These are phyloP conservation scores for Apostasia shenzhenica DNA, from an alignment of 106 monocot species.

Conservation along the genomic window DNA sequence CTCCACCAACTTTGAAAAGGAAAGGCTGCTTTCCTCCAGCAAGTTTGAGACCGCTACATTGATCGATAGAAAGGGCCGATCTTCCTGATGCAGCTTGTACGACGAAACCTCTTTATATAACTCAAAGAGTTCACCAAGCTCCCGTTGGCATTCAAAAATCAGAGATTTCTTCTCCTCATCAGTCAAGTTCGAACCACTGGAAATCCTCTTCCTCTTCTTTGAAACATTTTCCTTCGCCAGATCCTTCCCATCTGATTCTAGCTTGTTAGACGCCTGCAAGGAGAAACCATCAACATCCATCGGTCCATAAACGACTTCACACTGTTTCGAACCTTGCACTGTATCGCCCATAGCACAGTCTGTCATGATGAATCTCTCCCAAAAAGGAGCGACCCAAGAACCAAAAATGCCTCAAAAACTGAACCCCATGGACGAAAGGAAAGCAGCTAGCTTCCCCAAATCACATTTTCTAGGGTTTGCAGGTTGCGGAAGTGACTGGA, in stretches of 20 bases:
- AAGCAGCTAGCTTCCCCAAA: no score
- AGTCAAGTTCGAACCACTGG: conserved; percentile 12
- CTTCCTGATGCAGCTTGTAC: conserved; percentile 24
- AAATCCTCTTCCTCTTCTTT: conserved; percentile 47
- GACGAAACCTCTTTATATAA: conserved; percentile 54
- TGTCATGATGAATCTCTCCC: no score
- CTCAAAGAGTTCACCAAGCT: conserved; percentile 50
- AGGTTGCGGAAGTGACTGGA: no score
- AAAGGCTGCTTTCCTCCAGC: conserved; percentile 70
- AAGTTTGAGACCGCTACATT: conserved; percentile 54
- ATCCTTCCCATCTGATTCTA: neutral
- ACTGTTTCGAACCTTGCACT: no score
- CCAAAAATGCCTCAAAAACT: no score
- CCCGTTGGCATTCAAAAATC: conserved; percentile 21
- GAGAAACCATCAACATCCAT: neutral
- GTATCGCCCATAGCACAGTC: no score
- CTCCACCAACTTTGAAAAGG: conserved; percentile 62
- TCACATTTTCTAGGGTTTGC: no score
- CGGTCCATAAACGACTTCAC: neutral
- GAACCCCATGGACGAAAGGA: no score
- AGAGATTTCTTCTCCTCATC: conserved; percentile 26
- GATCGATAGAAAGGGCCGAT: conserved; percentile 13
- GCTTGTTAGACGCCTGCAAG: neutral
- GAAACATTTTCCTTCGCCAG: neutral
- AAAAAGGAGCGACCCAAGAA: no score